A percentile compares a stretch with the other conserved stretches of the same genome.
Conservation (phyloP, 371 early-diverging fungal genomes). For the Conidiobolus incongruus region DNA sequence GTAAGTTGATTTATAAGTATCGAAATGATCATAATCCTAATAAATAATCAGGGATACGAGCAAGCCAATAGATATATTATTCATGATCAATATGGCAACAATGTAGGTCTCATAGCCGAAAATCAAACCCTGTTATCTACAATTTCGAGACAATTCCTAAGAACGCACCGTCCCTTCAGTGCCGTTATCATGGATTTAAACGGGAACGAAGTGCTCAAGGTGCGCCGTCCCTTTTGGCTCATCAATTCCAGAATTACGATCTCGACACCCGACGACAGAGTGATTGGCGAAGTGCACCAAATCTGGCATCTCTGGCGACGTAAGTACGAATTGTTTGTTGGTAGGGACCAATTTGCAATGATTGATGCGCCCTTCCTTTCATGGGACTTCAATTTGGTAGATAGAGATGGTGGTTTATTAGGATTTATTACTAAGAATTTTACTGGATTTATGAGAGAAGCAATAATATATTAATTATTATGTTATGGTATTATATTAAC, state of each 20-base stretch:
- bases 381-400: slow-evolving; percentile 55
- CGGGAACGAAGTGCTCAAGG: slow-evolving; percentile 47
- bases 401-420: slow-evolving; percentile 27
- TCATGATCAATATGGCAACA: slow-evolving; percentile 37
- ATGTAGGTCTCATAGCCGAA: slow-evolving; percentile 61
- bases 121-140: slow-evolving; percentile 36
- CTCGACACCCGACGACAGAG: slow-evolving; percentile 23
- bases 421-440: slow-evolving; percentile 59
- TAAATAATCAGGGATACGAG: slow-evolving; percentile 30
- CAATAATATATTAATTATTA: slow-evolving; percentile 5
- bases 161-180: slow-evolving; percentile 56
- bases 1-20: slow-evolving; percentile 6
- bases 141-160: slow-evolving; percentile 43
- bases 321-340: slow-evolving; percentile 52
- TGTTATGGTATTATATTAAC: neutral
- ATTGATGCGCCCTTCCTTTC: slow-evolving; percentile 56
- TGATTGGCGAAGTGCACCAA: slow-evolving; percentile 72
- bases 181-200: slow-evolving; percentile 44
- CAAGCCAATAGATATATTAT: slow-evolving; percentile 77
- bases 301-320: slow-evolving; percentile 69
- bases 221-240: slow-evolving; percentile 44
- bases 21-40: neutral
- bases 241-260: slow-evolving; percentile 58
- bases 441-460: slow-evolving; percentile 65
- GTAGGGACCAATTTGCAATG: slow-evolving; percentile 40